Evolutionary conservation across 225 moss, liverwort and hornwort genomes (phyloP).

Genomic region (Polytrichum commune): DNA sequence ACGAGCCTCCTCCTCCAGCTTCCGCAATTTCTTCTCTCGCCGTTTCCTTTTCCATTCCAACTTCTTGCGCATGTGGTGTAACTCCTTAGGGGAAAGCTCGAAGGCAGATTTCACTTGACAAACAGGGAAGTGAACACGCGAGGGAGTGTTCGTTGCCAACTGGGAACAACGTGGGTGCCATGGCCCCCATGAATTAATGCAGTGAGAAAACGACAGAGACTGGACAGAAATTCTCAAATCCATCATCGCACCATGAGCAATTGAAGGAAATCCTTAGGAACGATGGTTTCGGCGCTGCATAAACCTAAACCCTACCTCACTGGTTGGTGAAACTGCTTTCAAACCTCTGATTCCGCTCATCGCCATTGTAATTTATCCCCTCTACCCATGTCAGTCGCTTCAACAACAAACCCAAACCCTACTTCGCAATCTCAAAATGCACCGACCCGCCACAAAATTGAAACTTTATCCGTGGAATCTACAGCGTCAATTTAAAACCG

Average conservation of each 20-base stretch:
- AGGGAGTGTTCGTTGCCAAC: background rate
- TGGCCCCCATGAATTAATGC: conserved; percentile 3
- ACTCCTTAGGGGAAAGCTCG: conserved; percentile 42
- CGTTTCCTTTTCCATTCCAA: conserved; percentile 53
- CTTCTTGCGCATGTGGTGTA: conserved; percentile 54
- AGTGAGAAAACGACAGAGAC: conserved; percentile 21
- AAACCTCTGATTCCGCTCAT: too few species aligned
- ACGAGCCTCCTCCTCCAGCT: conserved; percentile 15
- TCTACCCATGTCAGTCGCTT: too few species aligned
- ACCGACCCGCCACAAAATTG: too few species aligned
- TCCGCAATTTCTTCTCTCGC: conserved; percentile 31
- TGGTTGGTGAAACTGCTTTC: too few species aligned
- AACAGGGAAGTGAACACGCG: conserved; percentile 26
- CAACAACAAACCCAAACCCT: too few species aligned
- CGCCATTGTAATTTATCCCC: too few species aligned
- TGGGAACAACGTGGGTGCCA: background rate
- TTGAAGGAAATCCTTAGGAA: too few species aligned
- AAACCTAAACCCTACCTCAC: too few species aligned
- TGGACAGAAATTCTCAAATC: conserved; percentile 21
- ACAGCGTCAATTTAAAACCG: too few species aligned
- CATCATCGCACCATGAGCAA: conserved; percentile 17
- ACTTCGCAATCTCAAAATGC: too few species aligned
- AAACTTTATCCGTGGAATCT: too few species aligned
- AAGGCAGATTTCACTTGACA: conserved; percentile 18
- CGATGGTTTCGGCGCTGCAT: too few species aligned